phyloP scores from a whole-genome alignment of 495 filamentous ascomycete genomes.

The Penicillium salamii region DNA sequence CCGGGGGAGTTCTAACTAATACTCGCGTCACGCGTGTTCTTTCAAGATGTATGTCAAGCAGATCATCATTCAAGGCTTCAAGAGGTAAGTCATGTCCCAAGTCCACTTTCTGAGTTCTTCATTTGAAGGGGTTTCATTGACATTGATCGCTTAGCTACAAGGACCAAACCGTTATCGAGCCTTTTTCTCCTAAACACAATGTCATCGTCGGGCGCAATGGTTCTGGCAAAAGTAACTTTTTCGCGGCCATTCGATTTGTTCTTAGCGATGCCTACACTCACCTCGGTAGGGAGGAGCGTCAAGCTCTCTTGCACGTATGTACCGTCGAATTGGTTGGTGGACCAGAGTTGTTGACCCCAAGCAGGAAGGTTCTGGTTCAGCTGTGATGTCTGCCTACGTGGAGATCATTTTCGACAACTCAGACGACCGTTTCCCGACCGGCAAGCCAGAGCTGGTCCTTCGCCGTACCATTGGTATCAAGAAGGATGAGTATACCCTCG shows the following conservation, averaged over 20 bases:
- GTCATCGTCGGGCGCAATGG: conserved; percentile 99
- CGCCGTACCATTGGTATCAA: conserved; percentile 94
- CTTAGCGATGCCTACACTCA: conserved; percentile 97
- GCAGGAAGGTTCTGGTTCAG: conserved; percentile 90
- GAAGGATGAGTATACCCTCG: conserved; percentile 97
- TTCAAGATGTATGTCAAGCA: conserved; percentile 96
- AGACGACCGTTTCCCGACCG: conserved; percentile 93
- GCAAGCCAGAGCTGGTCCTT: conserved; percentile 83
- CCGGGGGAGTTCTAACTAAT: conserved; percentile 26
- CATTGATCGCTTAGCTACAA: conserved; percentile 76
- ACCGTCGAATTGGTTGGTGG: too few species aligned
- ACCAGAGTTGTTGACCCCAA: conserved; percentile 18
- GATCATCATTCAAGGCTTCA: conserved; percentile 99
- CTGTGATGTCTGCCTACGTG: conserved; percentile 98
- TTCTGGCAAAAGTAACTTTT: conserved; percentile 99
- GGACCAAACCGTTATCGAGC: conserved; percentile 97
- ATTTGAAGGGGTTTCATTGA: neutral
- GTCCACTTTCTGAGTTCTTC: neutral
- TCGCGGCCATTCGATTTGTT: conserved; percentile 97
- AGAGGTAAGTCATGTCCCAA: conserved; percentile 62
- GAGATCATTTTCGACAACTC: conserved; percentile 99
- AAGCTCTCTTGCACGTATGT: conserved; percentile 81
- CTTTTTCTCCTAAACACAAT: conserved; percentile 97
- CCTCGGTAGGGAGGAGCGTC: conserved; percentile 92
- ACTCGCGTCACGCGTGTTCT: conserved; percentile 34